Percentiles rank a stretch among this genome's conserved stretches.
Conservation (phyloP, 1,284 basidiomycete genomes). For the Tetrapyrgos nigripes region DNA sequence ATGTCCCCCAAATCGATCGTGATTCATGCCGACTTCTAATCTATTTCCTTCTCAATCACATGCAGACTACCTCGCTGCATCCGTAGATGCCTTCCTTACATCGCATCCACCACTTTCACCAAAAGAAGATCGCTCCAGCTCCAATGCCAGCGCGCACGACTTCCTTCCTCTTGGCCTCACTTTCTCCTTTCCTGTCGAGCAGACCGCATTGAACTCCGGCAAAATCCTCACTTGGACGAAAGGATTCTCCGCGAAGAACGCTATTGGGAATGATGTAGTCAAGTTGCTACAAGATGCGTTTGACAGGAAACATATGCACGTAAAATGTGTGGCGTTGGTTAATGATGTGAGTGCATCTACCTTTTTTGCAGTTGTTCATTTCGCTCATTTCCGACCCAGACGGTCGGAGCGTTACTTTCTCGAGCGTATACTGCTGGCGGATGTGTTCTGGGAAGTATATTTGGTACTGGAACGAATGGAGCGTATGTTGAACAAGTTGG, state of each 20-base stretch:
- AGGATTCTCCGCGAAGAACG: slow-evolving; percentile 91
- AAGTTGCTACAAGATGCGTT: slow-evolving; percentile 93
- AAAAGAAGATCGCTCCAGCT: slow-evolving; percentile 21
- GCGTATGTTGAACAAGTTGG: slow-evolving; percentile 91
- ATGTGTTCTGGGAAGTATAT: slow-evolving; percentile 91
- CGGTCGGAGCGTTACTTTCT: slow-evolving; percentile 93
- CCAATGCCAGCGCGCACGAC: slow-evolving; percentile 47
- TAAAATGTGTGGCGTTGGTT: slow-evolving; percentile 92
- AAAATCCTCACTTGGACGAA: slow-evolving; percentile 98
- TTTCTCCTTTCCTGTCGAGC: slow-evolving; percentile 98
- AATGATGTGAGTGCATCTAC: slow-evolving; percentile 91
- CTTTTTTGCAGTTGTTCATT: slow-evolving; percentile 14
- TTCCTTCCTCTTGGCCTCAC: slow-evolving; percentile 87
- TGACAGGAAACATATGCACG: slow-evolving; percentile 92
- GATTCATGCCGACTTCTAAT: slow-evolving; percentile 21
- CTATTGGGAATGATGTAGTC: slow-evolving; percentile 92
- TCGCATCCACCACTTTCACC: slow-evolving; percentile 37
- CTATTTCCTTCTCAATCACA: slow-evolving; percentile 8
- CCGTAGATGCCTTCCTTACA: slow-evolving; percentile 92
- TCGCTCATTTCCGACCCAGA: slow-evolving; percentile 52
- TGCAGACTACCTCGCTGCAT: slow-evolving; percentile 94
- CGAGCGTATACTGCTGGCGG: slow-evolving; percentile 91
- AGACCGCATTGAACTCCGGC: slow-evolving; percentile 90
- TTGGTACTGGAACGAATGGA: slow-evolving; percentile 98
- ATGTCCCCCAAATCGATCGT: slow-evolving; percentile 29